These are phyloP conservation scores for Psilocybe cyanescens DNA, from an alignment of 768 basidiomycete species.

Conservation along the genomic window DNA sequence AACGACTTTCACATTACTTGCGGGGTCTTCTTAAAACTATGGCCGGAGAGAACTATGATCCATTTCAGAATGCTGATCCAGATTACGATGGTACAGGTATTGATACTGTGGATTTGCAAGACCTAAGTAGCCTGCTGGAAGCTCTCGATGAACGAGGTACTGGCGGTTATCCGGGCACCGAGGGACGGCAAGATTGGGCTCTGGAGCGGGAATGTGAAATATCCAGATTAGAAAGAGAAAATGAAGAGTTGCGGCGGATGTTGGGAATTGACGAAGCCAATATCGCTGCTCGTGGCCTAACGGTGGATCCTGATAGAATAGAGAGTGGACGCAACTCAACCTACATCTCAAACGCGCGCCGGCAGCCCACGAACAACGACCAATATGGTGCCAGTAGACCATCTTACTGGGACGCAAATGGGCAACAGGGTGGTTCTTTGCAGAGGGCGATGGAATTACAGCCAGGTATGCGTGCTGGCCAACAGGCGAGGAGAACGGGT, in stretches of 20 bases:
- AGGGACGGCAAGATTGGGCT: constrained; percentile 78
- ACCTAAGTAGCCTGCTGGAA: constrained; percentile 47
- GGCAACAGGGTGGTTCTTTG: constrained; percentile 34
- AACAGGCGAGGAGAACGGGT: constrained; percentile 55
- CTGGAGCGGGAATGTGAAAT: constrained; percentile 90
- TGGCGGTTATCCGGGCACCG: constrained; percentile 32
- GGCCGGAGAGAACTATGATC: constrained; percentile 64
- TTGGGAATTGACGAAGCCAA: constrained; percentile 72
- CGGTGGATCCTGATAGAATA: constrained; percentile 50
- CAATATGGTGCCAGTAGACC: constrained; percentile 16
- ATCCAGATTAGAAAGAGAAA: constrained; percentile 79
- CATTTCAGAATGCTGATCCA: constrained; percentile 32
- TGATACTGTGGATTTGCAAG: constrained; percentile 36
- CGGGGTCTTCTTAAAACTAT: constrained; percentile 75
- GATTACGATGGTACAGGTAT: constrained; percentile 38
- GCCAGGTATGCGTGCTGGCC: constrained; percentile 54
- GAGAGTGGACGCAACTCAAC: constrained; percentile 44
- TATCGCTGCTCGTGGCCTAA: constrained; percentile 56
- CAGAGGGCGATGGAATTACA: constrained; percentile 57
- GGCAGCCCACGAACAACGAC: constrained; percentile 27
- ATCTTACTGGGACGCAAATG: constrained; percentile 37
- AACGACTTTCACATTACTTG: constrained; percentile 70
- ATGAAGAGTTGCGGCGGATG: constrained; percentile 72
- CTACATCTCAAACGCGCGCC: constrained; percentile 35
- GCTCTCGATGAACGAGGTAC: constrained; percentile 39